phyloP scores from a whole-genome alignment of 768 basidiomycete species.

The Clitopilus passeckerianus region DNA sequence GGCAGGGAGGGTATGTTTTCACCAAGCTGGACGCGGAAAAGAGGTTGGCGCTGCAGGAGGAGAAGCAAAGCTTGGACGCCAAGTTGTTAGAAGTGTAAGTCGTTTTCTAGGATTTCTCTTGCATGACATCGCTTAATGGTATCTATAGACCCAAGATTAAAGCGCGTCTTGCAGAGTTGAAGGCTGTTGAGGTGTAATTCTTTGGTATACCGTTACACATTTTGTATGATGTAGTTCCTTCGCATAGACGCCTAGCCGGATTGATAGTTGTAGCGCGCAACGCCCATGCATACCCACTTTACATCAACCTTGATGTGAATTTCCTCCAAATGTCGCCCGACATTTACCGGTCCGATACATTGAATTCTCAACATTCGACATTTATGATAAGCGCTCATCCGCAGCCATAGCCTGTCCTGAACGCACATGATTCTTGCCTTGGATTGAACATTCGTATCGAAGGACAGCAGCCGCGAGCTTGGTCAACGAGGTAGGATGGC shows the following conservation, averaged over 20 bases:
- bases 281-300: not conserved
- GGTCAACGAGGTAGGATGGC: not conserved
- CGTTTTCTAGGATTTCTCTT: not conserved
- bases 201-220: not conserved
- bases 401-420: too few species aligned
- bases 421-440: too few species aligned
- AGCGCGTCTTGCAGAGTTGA: conserved; percentile 67
- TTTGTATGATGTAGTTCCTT: not conserved
- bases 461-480: too few species aligned
- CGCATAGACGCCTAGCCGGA: not conserved
- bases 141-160: conserved; percentile 72
- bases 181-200: conserved; percentile 19
- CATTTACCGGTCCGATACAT: too few species aligned
- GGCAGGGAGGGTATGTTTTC: conserved; percentile 93
- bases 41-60: conserved; percentile 86
- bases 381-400: too few species aligned
- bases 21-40: conserved; percentile 88
- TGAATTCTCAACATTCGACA: too few species aligned
- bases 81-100: conserved; percentile 86
- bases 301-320: too few species aligned
- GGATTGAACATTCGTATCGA: too few species aligned
- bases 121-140: not conserved
- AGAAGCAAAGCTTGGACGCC: conserved; percentile 85
- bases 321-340: too few species aligned
- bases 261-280: not conserved